A percentile compares a stretch with the other conserved stretches of the same genome.
phyloP scores from a whole-genome alignment of 2,329 filamentous ascomycete genomes.

The Monilinia fructicola region DNA sequence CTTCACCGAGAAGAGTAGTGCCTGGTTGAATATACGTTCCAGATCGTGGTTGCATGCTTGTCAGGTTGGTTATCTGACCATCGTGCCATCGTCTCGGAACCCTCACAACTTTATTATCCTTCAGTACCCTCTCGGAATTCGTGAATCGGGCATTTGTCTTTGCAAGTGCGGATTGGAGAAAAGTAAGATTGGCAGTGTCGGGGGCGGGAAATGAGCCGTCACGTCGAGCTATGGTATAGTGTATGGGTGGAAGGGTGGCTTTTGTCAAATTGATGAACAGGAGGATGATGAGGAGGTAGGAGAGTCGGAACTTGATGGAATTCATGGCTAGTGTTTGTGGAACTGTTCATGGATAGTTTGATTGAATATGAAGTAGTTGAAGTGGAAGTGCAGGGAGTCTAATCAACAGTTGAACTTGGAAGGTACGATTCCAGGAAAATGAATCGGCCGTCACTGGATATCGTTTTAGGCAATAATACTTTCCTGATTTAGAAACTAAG shows the following conservation, averaged over 20 bases:
- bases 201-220: slow-evolving; percentile 15
- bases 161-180: not conserved
- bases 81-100: slow-evolving; percentile 8
- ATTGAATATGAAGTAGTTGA: not conserved
- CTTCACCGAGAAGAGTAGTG: slow-evolving; percentile 28
- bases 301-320: not conserved
- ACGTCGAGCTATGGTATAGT: slow-evolving; percentile 14
- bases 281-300: not conserved
- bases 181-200: slow-evolving; percentile 8
- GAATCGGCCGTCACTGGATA: too few species aligned
- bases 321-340: not conserved
- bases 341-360: rapidly evolving
- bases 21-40: slow-evolving; percentile 10
- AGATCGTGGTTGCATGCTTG: not conserved
- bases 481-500: not conserved
- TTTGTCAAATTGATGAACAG: not conserved
- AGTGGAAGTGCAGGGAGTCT: not conserved
- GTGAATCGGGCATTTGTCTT: not conserved
- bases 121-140: slow-evolving; percentile 1
- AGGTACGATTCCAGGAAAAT: not conserved
- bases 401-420: not conserved
- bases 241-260: slow-evolving; percentile 15
- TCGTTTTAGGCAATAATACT: not conserved
- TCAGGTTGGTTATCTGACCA: not conserved
- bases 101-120: not conserved